Conservation (phyloP, 164 flowering plant species). For the Cinnamomum micranthum region DNA sequence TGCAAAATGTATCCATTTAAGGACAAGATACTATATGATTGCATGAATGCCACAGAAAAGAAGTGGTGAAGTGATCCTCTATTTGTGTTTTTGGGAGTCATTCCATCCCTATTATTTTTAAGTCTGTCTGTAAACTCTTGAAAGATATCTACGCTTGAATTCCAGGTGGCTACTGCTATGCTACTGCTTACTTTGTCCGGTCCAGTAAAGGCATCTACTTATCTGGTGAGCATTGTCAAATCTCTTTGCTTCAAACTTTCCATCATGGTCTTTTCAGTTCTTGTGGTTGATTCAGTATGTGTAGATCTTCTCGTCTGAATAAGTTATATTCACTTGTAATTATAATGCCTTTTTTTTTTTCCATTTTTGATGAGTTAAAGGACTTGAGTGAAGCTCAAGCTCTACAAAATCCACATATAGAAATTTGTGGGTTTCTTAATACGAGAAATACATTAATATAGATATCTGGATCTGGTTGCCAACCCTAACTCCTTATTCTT, state of each 20-base stretch:
- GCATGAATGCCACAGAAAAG: neutral
- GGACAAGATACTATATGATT: neutral
- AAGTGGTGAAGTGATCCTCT: neutral
- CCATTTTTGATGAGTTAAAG: neutral
- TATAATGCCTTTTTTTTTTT: no score
- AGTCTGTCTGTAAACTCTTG: neutral
- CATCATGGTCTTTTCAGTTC: neutral
- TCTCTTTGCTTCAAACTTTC: neutral
- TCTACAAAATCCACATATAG: neutral
- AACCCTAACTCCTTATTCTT: no score
- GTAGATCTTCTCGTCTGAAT: neutral
- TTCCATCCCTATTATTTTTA: neutral
- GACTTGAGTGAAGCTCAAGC: neutral
- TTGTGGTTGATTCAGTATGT: neutral
- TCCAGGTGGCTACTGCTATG: conserved; percentile 80
- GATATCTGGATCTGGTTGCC: no score
- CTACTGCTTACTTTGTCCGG: conserved; percentile 77
- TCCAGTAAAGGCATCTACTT: conserved; percentile 78
- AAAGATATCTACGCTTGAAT: neutral
- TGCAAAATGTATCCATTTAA: neutral
- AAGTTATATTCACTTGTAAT: neutral
- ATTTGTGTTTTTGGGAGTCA: neutral
- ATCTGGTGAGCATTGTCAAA: conserved; percentile 48
- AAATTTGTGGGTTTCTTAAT: neutral
- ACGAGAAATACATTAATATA: no score